Base-by-base conservation (phyloP, 441 rosid genomes). In the Euphorbia celastroides region DNA sequence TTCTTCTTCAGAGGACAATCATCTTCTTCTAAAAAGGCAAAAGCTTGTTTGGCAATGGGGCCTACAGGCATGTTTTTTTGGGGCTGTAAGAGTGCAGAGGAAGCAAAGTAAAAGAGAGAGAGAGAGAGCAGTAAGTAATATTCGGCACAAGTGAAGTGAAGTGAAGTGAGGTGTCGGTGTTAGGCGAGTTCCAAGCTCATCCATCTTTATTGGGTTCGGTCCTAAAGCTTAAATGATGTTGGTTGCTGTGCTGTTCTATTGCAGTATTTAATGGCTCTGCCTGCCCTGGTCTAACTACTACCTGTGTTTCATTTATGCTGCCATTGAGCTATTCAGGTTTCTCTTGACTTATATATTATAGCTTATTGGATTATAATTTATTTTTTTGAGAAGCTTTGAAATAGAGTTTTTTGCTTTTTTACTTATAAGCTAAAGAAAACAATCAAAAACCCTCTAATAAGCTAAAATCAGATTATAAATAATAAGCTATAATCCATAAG, bases 71-170 rank as follows among this genome's bases (percentile, higher is more conserved):
- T 57, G 17, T 27, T 1, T 57, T 57, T 57, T 14, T 1, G 12
- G 61, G 61, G 34, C 41, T 57, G 60, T 27, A 27, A 31, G 41
- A 60, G 63, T 34, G 63, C 25, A 10, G 36, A 34, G 27, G 26
- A 60, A 60, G 63, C 63, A 60, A 60, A 60, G 63, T 34, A 31
- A 30, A 30, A 26, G 26, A 52, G 4, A 52, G 26, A 52, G 4
- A 52, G 2, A 34, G 5, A 34, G 38, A 7, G 60, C 34, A 27
- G 60, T 57, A 12, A 22, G 57, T 52, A 20, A 52, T 4, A 22
- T 3, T 23, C 28, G 27, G 7, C 38, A 34, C 9, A 34, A 34
- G 9, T 3, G 38, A 34, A 9, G 9, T 34, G 38, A 4, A 34
- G 38, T 34, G 9, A 34, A 3, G 9, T 34, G 9, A 3, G 57